Percentiles rank a stretch among this genome's conserved stretches.
Conservation (phyloP, 2,329 filamentous ascomycete genomes). For the Fusarium sp. region DNA sequence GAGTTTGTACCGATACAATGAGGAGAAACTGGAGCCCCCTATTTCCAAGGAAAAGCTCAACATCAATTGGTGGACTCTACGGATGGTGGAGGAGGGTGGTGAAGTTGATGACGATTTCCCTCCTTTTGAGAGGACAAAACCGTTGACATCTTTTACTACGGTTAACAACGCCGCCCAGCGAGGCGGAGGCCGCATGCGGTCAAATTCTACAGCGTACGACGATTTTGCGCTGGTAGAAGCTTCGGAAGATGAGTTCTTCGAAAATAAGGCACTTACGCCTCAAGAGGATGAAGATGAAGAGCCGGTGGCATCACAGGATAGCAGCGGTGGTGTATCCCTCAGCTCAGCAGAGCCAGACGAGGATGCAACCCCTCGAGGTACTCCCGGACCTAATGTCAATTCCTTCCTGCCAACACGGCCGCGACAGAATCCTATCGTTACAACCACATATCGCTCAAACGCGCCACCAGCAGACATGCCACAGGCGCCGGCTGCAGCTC, state of each 20-base stretch:
- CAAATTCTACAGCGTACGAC: constrained; percentile 80
- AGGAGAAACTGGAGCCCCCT: constrained; percentile 76
- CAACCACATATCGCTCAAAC: constrained; percentile 66
- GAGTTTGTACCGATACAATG: constrained; percentile 78
- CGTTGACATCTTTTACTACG: constrained; percentile 80
- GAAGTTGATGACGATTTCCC: constrained; percentile 89
- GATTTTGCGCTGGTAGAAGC: constrained; percentile 84
- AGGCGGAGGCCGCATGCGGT: constrained; percentile 65
- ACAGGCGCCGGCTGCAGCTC: constrained; percentile 55
- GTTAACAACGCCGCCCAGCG: constrained; percentile 83
- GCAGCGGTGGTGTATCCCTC: constrained; percentile 27
- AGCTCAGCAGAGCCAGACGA: constrained; percentile 46
- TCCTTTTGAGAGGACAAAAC: constrained; percentile 76
- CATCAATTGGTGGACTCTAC: constrained; percentile 82
- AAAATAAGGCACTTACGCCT: constrained; percentile 74
- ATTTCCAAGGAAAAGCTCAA: constrained; percentile 73
- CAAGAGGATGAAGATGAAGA: constrained; percentile 64
- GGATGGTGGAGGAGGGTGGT: constrained; percentile 85
- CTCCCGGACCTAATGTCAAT: constrained; percentile 45
- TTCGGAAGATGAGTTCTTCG: constrained; percentile 70
- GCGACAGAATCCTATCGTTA: constrained; percentile 67
- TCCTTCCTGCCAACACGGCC: constrained; percentile 48
- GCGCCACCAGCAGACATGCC: constrained; percentile 65
- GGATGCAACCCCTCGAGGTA: constrained; percentile 41
- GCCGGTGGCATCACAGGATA: constrained; percentile 43